These are phyloP conservation scores for Myxozyma nipponensis DNA, from an alignment of 805 yeast genomes.

Conservation along the genomic window DNA sequence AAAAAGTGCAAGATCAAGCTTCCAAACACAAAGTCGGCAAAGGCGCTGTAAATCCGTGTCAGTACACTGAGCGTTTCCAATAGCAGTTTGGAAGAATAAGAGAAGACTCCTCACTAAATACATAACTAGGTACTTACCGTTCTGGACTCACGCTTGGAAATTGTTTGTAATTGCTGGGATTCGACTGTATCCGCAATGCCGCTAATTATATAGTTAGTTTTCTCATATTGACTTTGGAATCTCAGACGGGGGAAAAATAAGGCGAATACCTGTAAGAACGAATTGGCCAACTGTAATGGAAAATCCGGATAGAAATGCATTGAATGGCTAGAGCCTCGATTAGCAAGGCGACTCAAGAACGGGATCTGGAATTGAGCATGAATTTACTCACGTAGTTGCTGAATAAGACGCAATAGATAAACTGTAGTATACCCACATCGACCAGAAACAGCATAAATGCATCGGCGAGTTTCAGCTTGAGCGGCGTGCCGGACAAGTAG, in stretches of 20 bases:
- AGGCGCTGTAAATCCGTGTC: slow-evolving; percentile 47
- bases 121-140: slow-evolving; percentile 35
- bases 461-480: slow-evolving; percentile 59
- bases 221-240: slow-evolving; percentile 6
- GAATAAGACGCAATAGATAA: slow-evolving; percentile 65
- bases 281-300: slow-evolving; percentile 92
- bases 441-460: slow-evolving; percentile 71
- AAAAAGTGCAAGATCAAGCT: slow-evolving; percentile 85
- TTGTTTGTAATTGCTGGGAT: slow-evolving; percentile 39
- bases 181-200: slow-evolving; percentile 70
- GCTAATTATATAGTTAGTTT: slow-evolving; percentile 37
- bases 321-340: slow-evolving; percentile 60
- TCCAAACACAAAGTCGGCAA: slow-evolving; percentile 86
- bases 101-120: not conserved
- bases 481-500: slow-evolving; percentile 20
- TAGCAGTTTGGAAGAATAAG: not conserved
- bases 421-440: slow-evolving; percentile 70
- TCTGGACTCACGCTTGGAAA: slow-evolving; percentile 48
- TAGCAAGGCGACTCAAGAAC: not conserved
- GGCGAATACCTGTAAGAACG: slow-evolving; percentile 60
- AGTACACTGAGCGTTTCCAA: too few relatives aligned
- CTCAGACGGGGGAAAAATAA: too few relatives aligned
- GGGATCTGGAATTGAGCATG: not conserved
- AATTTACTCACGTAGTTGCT: slow-evolving; percentile 59
- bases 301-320: slow-evolving; percentile 93